phyloP scores from a whole-genome alignment of 345 rosid species.

The Zanthoxylum bungeanum region DNA sequence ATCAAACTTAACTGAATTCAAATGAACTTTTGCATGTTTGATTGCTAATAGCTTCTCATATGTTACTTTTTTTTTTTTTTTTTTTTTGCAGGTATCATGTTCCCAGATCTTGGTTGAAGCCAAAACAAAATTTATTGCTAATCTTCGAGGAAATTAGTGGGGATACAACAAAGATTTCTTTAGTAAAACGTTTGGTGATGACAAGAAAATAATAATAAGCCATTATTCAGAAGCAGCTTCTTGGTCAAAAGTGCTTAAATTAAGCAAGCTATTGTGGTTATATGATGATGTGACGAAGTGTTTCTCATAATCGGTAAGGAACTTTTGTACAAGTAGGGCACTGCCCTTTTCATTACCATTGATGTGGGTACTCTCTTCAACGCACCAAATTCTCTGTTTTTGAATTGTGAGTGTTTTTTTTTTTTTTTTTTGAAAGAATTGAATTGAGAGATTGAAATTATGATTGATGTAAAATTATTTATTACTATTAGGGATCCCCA shows the following conservation, averaged over 20 bases:
- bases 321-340: not conserved
- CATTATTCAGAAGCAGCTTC: not conserved
- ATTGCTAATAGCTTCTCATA: not conserved
- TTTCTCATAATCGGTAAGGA: not conserved
- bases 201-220: not conserved
- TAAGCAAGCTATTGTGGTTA: not conserved
- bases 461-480: not conserved
- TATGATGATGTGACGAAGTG: slow-evolving; percentile 1
- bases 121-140: slow-evolving; percentile 38
- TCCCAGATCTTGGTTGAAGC: slow-evolving; percentile 59
- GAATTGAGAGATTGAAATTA: not conserved
- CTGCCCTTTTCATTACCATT: not conserved
- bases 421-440: too few species aligned
- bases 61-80: slow-evolving; percentile 15
- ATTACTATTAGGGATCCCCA: not conserved
- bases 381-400: not conserved
- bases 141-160: slow-evolving; percentile 63
- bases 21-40: not conserved
- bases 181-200: slow-evolving; percentile 41
- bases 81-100: slow-evolving; percentile 78
- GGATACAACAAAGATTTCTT: slow-evolving; percentile 38
- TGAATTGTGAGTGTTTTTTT: too few species aligned
- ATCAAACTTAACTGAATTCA: not conserved
- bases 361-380: not conserved
- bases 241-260: not conserved